Conservation (phyloP, 305 asterid species). For the Fraxinus velutina region DNA sequence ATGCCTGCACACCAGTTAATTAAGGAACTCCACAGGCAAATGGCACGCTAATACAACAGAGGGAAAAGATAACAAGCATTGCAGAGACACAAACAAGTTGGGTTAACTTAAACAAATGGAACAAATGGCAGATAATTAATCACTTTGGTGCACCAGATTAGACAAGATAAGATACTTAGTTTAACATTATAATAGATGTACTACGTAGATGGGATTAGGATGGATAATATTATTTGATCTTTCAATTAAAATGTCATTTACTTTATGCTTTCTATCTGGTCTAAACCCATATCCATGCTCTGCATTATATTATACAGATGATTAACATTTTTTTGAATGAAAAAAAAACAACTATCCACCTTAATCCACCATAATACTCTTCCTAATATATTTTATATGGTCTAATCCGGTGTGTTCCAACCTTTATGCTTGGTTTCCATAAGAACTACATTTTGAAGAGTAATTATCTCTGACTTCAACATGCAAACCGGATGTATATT, state of each 20-base stretch:
- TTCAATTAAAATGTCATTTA: not conserved
- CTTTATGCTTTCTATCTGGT: not conserved
- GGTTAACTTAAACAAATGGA: not conserved
- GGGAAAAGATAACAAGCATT: not conserved
- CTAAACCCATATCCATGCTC: not conserved
- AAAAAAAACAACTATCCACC: not conserved
- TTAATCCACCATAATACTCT: not conserved
- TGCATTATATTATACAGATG: not conserved
- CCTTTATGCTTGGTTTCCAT: not conserved
- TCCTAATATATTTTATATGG: not conserved
- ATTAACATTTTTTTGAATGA: not conserved
- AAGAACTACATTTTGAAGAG: not conserved
- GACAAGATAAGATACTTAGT: not conserved
- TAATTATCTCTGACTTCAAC: not conserved
- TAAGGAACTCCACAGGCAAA: not conserved
- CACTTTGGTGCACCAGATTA: not conserved
- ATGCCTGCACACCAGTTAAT: not conserved
- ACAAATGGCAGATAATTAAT: not conserved
- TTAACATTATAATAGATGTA: not conserved
- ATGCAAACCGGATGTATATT: not conserved
- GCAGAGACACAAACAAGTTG: slow-evolving; percentile 15
- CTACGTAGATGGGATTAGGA: not conserved
- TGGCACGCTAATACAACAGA: not conserved
- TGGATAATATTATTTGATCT: not conserved
- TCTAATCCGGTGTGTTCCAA: not conserved